A percentile compares a stretch with the other conserved stretches of the same genome.
These are phyloP conservation scores for Pleurozium schreberi DNA, from an alignment of 225 moss, liverwort and hornwort species.

Conservation along the genomic window DNA sequence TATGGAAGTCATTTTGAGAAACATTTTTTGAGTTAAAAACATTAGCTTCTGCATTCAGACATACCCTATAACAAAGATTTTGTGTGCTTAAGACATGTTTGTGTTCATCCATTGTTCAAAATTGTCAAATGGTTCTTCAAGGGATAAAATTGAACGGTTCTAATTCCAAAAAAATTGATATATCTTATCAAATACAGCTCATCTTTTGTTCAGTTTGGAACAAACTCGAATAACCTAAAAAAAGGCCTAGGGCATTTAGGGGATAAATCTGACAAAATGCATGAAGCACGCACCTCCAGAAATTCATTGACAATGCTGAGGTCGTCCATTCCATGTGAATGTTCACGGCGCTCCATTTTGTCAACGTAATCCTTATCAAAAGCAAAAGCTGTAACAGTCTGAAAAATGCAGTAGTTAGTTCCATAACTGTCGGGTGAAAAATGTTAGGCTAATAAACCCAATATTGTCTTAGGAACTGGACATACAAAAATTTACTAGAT, in stretches of 20 bases:
- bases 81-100: neutral
- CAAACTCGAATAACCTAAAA: neutral
- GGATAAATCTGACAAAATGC: neutral
- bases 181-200: neutral
- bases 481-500: neutral
- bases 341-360: slow-evolving; percentile 65
- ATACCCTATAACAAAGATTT: neutral
- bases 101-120: neutral
- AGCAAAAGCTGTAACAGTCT: slow-evolving; percentile 90
- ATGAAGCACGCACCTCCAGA: slow-evolving; percentile 47
- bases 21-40: neutral
- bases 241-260: neutral
- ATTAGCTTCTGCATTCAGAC: neutral
- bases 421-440: neutral
- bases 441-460: neutral
- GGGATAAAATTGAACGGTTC: neutral
- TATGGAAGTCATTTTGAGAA: neutral
- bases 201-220: neutral
- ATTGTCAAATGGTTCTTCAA: neutral
- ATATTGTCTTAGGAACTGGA: neutral
- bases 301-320: slow-evolving; percentile 95
- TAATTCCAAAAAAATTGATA: neutral
- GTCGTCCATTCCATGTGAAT: slow-evolving; percentile 67
- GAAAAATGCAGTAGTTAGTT: slow-evolving; percentile 6
- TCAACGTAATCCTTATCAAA: slow-evolving; percentile 76